Evolutionary conservation across 345 rosid species (phyloP).

Genomic region (Moricandia arvensis): DNA sequence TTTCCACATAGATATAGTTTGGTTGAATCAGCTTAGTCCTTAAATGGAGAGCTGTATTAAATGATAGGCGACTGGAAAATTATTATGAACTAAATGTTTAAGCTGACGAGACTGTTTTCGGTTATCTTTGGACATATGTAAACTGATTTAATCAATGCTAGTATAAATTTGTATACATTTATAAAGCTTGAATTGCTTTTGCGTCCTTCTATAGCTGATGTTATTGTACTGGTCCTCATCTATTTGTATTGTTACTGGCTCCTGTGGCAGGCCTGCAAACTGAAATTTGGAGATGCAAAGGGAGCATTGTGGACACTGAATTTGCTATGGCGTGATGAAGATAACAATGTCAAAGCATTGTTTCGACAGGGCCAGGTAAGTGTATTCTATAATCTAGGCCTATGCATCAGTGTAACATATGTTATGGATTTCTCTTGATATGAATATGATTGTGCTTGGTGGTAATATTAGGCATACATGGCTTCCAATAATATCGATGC

Average conservation of each 20-base stretch:
- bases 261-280: slow-evolving; percentile 70
- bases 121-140: too few relatives aligned
- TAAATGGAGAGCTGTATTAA: neutral
- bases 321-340: slow-evolving; percentile 88
- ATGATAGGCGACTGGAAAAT: neutral
- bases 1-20: neutral
- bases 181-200: neutral
- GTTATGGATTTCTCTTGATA: neutral
- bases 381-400: slow-evolving; percentile 7
- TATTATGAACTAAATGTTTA: neutral
- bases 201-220: slow-evolving; percentile 1
- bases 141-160: too few relatives aligned
- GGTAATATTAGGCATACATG: slow-evolving; percentile 68
- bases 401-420: neutral
- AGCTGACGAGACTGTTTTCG: too few relatives aligned
- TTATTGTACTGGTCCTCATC: neutral
- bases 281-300: slow-evolving; percentile 78
- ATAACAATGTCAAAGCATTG: slow-evolving; percentile 82
- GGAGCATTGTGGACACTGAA: slow-evolving; percentile 86
- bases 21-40: neutral
- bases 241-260: slow-evolving; percentile 10
- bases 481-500: slow-evolving; percentile 87
- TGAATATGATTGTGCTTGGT: neutral
- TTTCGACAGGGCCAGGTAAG: slow-evolving; percentile 96
- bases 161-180: too few relatives aligned